Base-by-base conservation (phyloP, 2,329 filamentous ascomycete genomes). In the Paecilomyces formosus region DNA sequence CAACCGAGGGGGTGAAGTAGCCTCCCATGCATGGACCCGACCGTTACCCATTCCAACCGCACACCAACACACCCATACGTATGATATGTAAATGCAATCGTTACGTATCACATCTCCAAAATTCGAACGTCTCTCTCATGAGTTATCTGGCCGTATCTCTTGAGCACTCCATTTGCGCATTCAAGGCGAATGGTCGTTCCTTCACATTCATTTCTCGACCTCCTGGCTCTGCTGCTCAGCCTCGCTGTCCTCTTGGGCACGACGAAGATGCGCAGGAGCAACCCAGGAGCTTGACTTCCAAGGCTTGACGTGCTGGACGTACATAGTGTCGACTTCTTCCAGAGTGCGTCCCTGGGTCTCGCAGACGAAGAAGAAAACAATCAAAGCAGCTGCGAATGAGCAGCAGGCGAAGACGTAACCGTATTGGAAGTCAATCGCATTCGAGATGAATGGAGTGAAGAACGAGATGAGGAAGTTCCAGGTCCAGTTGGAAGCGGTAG, bases 321-420 rank as follows among this genome's bases (percentile, higher is more conserved):
- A 92, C 86, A 89, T 89, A 54, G 85, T 87, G 66, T 93, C 89
- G 58, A 93, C 88, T 70, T 92, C 88, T 74, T 93, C 89, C 1
- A 93, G 79, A 0, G 84, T 86, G 6, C 88, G 82, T 56, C 87
- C 88, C 68, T 89, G 86, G 53, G 83, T 86, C 70, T 92, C 89
- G 57, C 88, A 85, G 56, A 92, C 82, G 71, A 91, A 91, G 74
- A 92, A 89, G 77, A 88, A 92, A 30, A 92, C 87, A 13, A 91
- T 72, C 0, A 85, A 62, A 0, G 84, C 83, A 0, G 82, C 88
- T 0, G 83, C 77, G 21, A 89, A 75, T 66, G 88, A 90, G 70
- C 88, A 91, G 0, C 79, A 86, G 0, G 88, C 88, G 70, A 92
- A 92, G 53, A 93, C 85, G 65, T 91, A 90, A 11, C 89, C 89